These are phyloP conservation scores for Pythium biforme DNA, from an alignment of 352 stramenopile species.

Conservation along the genomic window DNA sequence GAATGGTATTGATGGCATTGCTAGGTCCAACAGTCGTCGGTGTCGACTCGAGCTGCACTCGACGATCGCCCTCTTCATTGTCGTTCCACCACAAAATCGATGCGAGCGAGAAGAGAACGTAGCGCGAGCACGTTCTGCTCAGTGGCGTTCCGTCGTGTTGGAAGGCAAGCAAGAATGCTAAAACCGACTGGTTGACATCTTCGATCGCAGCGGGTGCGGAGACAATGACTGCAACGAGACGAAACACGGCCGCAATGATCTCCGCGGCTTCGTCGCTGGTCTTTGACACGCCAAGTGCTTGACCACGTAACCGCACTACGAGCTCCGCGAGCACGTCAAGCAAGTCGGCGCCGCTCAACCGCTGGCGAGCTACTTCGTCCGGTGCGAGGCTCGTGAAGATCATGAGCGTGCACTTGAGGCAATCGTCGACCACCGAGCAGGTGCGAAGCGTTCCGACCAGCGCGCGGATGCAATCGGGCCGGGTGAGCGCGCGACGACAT, in stretches of 20 bases:
- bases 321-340: constrained; percentile 44
- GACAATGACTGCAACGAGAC: constrained; percentile 55
- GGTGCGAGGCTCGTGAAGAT: constrained; percentile 37
- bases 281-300: background rate
- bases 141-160: constrained; percentile 24
- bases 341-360: constrained; percentile 37
- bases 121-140: constrained; percentile 34
- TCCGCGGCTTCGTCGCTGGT: background rate
- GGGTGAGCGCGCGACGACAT: constrained; percentile 49
- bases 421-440: constrained; percentile 27
- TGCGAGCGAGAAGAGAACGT: constrained; percentile 58
- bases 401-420: constrained; percentile 42
- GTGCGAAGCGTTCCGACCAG: constrained; percentile 44
- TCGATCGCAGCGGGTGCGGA: constrained; percentile 45
- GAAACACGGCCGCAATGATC: constrained; percentile 33
- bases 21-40: background rate
- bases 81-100: constrained; percentile 68
- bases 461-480: constrained; percentile 40
- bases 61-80: constrained; percentile 17
- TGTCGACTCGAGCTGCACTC: background rate
- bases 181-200: constrained; percentile 42
- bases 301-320: constrained; percentile 8
- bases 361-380: constrained; percentile 35
- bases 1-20: background rate
- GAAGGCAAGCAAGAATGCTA: constrained; percentile 58